Conservation (phyloP, 768 basidiomycete genomes). For the Paxillus rubicundulus region DNA sequence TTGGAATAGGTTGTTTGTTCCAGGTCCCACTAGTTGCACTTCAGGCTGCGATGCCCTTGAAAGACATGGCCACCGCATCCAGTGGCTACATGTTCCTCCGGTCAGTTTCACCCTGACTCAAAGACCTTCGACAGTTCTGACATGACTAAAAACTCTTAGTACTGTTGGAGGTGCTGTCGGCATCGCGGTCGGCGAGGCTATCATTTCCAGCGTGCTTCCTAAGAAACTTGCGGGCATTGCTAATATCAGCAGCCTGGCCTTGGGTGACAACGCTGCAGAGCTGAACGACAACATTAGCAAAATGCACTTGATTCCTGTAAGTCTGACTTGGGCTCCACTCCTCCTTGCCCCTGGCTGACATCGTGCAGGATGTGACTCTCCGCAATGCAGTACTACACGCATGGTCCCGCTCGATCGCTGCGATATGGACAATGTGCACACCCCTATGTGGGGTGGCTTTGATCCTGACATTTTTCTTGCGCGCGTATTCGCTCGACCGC, state of each 20-base stretch:
- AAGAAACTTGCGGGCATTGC: conserved; percentile 34
- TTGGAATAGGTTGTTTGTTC: conserved; percentile 67
- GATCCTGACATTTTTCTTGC: conserved; percentile 50
- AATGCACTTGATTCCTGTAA: conserved; percentile 35
- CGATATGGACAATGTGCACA: conserved; percentile 64
- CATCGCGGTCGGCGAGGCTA: conserved; percentile 69
- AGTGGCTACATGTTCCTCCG: conserved; percentile 68
- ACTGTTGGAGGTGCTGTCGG: conserved; percentile 76
- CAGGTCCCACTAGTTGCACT: conserved; percentile 67
- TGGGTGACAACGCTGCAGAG: conserved; percentile 39
- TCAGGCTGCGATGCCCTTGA: conserved; percentile 85
- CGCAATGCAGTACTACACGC: conserved; percentile 56
- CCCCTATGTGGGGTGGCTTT: conserved; percentile 55
- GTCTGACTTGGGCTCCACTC: background rate
- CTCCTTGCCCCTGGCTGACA: background rate
- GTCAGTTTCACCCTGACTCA: conserved; percentile 28
- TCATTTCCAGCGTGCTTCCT: conserved; percentile 55
- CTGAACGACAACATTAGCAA: conserved; percentile 46
- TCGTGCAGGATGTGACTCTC: conserved; percentile 43
- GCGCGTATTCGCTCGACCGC: conserved; percentile 58
- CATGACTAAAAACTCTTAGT: conserved; percentile 33
- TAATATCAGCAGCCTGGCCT: conserved; percentile 22
- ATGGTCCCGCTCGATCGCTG: conserved; percentile 58
- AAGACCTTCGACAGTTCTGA: background rate
- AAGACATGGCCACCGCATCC: conserved; percentile 84